Base-by-base conservation (phyloP, 345 rosid species). In the Microthlaspi erraticum region DNA sequence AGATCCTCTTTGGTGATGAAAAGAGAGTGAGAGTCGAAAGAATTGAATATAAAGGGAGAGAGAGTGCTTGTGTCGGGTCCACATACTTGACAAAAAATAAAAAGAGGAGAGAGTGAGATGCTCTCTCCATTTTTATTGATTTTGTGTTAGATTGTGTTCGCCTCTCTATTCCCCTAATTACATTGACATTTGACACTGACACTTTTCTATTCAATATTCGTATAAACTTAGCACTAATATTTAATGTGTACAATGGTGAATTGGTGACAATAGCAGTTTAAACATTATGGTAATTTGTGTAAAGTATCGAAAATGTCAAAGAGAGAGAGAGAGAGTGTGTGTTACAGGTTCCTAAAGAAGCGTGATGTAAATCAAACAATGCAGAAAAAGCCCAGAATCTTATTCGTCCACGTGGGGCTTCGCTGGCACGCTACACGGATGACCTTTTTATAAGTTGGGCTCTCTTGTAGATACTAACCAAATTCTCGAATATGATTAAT, bases 61-160 rank as follows among this genome's bases (percentile, higher is more conserved):
- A 46, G 6, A 44, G 62, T 17, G 42, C 29, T 7, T 1, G 64
- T 26, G 60, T 11, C 56, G 62, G 73, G 5, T 10, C 68, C 61
- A 66, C 9, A 1, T n/a, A 33, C 56, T 62, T 66, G 7, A 26
- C 29, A 68, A 67, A 43, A 51, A 31, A 20, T 5, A 7, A 26
- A 13, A 26, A 50, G 18, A 26, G 34, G 46, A 41, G 1, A 32
- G 39, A 55, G 7, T 32, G 14, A 38, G 51, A 50, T 51, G n/a
- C 44, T 60, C 60, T 31, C 72, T 39, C 70, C 37, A 45, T 62
- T 60, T 29, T 62, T 44, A 16, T 46, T 61, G 74, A 75, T 75
- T 75, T 46, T 68, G 79, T 75, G 79, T 62, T 68, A 62, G 79
- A 75, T 75, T 54, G 67, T 74, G 78, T 74, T 74, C 9, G 60